Base-by-base conservation (phyloP, 169 alveolate genomes). In the Plasmodium falciparum region DNA sequence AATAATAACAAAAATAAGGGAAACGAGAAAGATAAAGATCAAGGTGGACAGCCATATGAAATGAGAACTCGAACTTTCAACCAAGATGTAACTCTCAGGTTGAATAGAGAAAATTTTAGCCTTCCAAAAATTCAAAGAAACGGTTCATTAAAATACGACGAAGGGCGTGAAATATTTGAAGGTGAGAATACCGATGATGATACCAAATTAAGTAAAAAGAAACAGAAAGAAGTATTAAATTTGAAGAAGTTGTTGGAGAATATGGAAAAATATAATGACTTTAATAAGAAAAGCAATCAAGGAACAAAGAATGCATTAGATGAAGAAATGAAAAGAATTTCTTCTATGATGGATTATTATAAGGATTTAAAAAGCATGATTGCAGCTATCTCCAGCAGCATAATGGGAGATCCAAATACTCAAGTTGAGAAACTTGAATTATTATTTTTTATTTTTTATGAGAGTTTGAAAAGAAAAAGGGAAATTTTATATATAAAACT, bases 361-460 rank as follows among this genome's bases (percentile, higher is more conserved):
- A 26, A 71, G 15, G 92, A 85, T 47, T 39, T 85, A 0, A 70
- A 65, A 58, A 61, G 47, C 47, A 61, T 49, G n/a, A 62, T 85
- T 17, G 85, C 92, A 22, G 52, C 47, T 29, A 85, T 71, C 26
- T 29, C 75, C 12, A 85, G 70, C 26, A 72, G 74, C 20, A 71
- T 85, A 17, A 56, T 85, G 29, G 83, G 76, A 12, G 73, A 85
- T 47, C 88, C 71, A 39, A 63, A 56, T 26, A 1, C 43, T 17
- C 47, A 85, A 9, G 72, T 85, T 11, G 88, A 70, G 8, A 85
- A 71, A 39, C 61, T 85, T 15, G 88, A 71, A 13, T 26, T 61
- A 6, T 74, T 85, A 29, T 85, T 85, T 62, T 71, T 45, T 50
- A 66, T 85, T 62, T 85, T 71, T 59, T 13, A 73, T 15, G 92